Evolutionary conservation across 2,329 filamentous ascomycete species (phyloP), one percentile per base, ranked within the genome.

Genomic region (Lasiodiplodia hormozganensis): DNA sequence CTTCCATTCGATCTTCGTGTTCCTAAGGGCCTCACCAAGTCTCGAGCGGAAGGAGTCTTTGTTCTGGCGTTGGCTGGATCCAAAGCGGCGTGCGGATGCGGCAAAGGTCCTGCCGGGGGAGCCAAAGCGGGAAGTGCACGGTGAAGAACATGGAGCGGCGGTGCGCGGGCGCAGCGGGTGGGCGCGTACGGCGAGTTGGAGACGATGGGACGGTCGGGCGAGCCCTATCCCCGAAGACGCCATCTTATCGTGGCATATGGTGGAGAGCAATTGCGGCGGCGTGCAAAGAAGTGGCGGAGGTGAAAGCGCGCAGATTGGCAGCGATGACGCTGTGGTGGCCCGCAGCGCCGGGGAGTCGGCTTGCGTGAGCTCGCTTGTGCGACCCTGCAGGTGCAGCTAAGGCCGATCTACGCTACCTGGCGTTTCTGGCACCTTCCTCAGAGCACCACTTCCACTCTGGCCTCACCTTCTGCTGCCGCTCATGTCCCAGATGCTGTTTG

Each of bases 1-100:
- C 80, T 94, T 93, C 94, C 94, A 97, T 83, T 92, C 88, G 70
- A 96, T 86, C 79, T 87, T 90, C 40, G 90, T 92, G 49, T 86
- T 84, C 49, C 84, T 82, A 72, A 90, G 84, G 47, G 89, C 88
- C 65, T 84, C 84, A 49, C 86, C 82, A 62, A 90, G 79, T 71
- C 88, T 81, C 47, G 85, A 84, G 67, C 84, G 76, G 74, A 89
- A 90, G n/a, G 85, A 85, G 70, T 85, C 82, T 72, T 83, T 82
- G 31, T 75, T 73, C 70, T 83, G 79, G 62, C 80, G 71, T n/a
- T 72, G 76, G 53, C 80, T 76, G 57, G 82, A 74, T 70, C 82
- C 74, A 67, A 79, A 77, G 68, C 77, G 76, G 70, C 78, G 79
- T 68, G 79, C 76, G 47, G 81, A 81, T 1, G 83, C 82, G 36